Evolutionary conservation across 345 rosid genomes (phyloP), one percentile per base, ranked within the genome.

Genomic region (Kandelia obovata): DNA sequence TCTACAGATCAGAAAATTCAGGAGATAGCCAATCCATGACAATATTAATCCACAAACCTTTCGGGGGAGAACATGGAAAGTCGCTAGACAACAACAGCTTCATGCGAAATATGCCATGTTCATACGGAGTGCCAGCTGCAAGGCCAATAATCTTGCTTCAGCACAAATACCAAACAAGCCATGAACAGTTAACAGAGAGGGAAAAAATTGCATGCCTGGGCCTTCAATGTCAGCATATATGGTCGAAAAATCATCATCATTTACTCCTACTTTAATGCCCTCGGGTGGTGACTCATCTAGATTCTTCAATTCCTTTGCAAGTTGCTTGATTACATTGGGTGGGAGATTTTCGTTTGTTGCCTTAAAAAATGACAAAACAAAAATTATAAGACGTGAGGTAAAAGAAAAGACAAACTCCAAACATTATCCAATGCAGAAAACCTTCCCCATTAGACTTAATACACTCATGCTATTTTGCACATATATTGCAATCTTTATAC

Each of bases 191-290:
- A 61, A 35, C 23, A 61, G 56, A 28, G 3, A 67, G 7, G 13
- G 65, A 16, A 20, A 17, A 68, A 49, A 25, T 46, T 16, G 3
- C 79, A 49, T 74, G 80, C 99, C 99, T 87, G 99, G 99, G 75
- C 99, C 99, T 85, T 96, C 99, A 74, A 96, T 90, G 78, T 96
- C 99, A 77, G 99, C 98, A 83, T 79, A 90, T 58, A 96, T 96
- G 71, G 75, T 85, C 4, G 99, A 89, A 80, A 96, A 87, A 79
- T 96, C 94, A 73, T 92, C 96, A 64, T 92, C 98, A 58, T 90
- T 96, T 28, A 88, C 96, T 57, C 91, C 92, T 59, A 96, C 99
- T 79, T 92, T 89, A 75, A 96, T 96, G 73, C 99, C 99, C 79
- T 96, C 99, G 0, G 99, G 96, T 60, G 99, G 99, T 5, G 99